Evolutionary conservation across 768 basidiomycete species (phyloP).

Genomic region (Tylopilus sp.): DNA sequence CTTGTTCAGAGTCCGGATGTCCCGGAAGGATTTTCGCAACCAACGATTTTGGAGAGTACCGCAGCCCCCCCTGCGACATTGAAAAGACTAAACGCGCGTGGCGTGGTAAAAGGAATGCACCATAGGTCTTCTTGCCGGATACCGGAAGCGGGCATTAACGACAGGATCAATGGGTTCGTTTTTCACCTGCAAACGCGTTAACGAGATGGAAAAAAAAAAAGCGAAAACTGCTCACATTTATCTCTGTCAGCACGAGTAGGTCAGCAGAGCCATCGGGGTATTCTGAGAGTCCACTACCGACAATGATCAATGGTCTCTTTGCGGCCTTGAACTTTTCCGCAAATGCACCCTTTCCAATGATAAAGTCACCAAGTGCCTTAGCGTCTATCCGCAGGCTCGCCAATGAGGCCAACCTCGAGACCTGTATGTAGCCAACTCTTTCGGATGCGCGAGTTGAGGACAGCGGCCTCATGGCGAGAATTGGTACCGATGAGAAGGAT

Average conservation of each 20-base stretch:
- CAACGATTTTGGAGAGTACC: slow-evolving; percentile 68
- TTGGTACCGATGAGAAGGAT: slow-evolving; percentile 95
- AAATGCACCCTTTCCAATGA: slow-evolving; percentile 76
- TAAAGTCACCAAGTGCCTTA: slow-evolving; percentile 72
- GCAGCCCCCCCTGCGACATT: slow-evolving; percentile 66
- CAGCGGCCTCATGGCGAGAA: slow-evolving; percentile 95
- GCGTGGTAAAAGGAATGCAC: slow-evolving; percentile 36
- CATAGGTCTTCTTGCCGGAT: slow-evolving; percentile 77
- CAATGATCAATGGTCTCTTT: slow-evolving; percentile 88
- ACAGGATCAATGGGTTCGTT: slow-evolving; percentile 58
- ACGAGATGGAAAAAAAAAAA: not conserved
- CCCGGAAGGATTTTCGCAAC: slow-evolving; percentile 66
- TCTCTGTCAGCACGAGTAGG: slow-evolving; percentile 80
- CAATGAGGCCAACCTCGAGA: slow-evolving; percentile 85
- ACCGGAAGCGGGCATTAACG: slow-evolving; percentile 57
- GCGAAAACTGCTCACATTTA: slow-evolving; percentile 49
- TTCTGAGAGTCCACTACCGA: slow-evolving; percentile 87
- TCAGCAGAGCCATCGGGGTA: slow-evolving; percentile 83
- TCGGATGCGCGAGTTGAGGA: slow-evolving; percentile 94
- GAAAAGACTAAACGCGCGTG: slow-evolving; percentile 1
- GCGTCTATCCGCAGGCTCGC: slow-evolving; percentile 85
- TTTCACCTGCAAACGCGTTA: slow-evolving; percentile 53
- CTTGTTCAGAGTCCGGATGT: slow-evolving; percentile 57
- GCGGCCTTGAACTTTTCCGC: slow-evolving; percentile 84
- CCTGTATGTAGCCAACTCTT: too few species aligned